phyloP scores from a whole-genome alignment of 1,139 yeast genomes.

The Geotrichum aggregatum region DNA sequence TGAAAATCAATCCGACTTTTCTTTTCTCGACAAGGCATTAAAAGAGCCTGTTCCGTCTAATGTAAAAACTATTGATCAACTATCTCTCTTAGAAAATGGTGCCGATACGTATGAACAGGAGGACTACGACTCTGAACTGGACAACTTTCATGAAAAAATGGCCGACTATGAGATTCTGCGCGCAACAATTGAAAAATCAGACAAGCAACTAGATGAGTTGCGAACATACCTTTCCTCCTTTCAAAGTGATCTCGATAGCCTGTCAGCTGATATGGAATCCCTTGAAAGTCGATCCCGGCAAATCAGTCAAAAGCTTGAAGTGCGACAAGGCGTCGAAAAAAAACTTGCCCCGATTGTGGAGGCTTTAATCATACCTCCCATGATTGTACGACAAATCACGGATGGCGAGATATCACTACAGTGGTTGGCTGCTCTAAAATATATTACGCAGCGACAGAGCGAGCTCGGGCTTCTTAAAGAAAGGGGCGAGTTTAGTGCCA shows the following conservation, averaged over 20 bases:
- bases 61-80: background rate
- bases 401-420: conserved; percentile 36
- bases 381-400: conserved; percentile 33
- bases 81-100: background rate
- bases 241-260: conserved; percentile 52
- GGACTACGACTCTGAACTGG: conserved; percentile 12
- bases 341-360: conserved; percentile 67
- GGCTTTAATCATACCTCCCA: conserved; percentile 72
- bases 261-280: conserved; percentile 57
- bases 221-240: conserved; percentile 48
- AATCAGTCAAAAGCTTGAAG: conserved; percentile 54
- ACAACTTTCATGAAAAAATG: conserved; percentile 25
- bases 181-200: conserved; percentile 41
- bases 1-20: background rate
- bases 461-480: conserved; percentile 24
- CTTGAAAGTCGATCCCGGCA: conserved; percentile 55
- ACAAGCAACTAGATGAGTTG: conserved; percentile 40
- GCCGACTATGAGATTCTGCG: conserved; percentile 40
- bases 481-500: conserved; percentile 24
- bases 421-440: conserved; percentile 37
- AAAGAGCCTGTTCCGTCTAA: background rate
- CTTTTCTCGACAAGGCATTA: conserved; percentile 4
- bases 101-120: background rate
- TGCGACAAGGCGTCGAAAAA: conserved; percentile 53
- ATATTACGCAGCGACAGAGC: conserved; percentile 27